Conservation (phyloP, 2,329 filamentous ascomycete species). For the Diaporthe vexans region DNA sequence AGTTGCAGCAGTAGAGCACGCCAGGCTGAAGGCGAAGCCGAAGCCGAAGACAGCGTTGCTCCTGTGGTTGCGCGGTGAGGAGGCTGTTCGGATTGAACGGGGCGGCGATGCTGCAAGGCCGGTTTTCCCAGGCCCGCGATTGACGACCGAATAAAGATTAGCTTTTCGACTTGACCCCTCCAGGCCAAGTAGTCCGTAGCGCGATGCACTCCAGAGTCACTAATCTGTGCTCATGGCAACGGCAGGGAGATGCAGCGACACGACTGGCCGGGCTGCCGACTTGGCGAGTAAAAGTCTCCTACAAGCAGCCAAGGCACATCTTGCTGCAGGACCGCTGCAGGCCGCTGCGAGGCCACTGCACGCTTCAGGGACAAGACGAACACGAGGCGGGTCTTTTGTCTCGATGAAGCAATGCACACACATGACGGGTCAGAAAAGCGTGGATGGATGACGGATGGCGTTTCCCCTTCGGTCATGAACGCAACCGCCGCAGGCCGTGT, state of each 20-base stretch:
- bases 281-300: conserved; percentile 31
- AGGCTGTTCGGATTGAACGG: neutral
- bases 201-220: conserved; percentile 38
- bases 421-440: conserved; percentile 40
- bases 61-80: neutral
- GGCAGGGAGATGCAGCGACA: conserved; percentile 6
- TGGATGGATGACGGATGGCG: conserved; percentile 23
- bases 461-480: conserved; percentile 20
- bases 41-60: conserved; percentile 23
- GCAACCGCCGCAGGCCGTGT: conserved; percentile 20
- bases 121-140: conserved; percentile 27
- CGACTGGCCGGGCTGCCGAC: conserved; percentile 32
- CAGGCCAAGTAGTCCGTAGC: conserved; percentile 36
- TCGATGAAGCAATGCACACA: conserved; percentile 36
- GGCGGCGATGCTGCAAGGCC: neutral
- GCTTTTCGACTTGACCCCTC: conserved; percentile 27
- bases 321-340: conserved; percentile 40
- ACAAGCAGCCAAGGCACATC: conserved; percentile 25
- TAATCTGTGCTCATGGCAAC: conserved; percentile 38
- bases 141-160: conserved; percentile 21
- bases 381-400: conserved; percentile 37
- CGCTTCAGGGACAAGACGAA: conserved; percentile 46
- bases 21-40: conserved; percentile 31
- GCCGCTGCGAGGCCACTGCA: conserved; percentile 45
- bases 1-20: neutral